Evolutionary conservation across 2,329 filamentous ascomycete species (phyloP), one percentile per base, ranked within the genome.

Genomic region (Aspergillus niger): DNA sequence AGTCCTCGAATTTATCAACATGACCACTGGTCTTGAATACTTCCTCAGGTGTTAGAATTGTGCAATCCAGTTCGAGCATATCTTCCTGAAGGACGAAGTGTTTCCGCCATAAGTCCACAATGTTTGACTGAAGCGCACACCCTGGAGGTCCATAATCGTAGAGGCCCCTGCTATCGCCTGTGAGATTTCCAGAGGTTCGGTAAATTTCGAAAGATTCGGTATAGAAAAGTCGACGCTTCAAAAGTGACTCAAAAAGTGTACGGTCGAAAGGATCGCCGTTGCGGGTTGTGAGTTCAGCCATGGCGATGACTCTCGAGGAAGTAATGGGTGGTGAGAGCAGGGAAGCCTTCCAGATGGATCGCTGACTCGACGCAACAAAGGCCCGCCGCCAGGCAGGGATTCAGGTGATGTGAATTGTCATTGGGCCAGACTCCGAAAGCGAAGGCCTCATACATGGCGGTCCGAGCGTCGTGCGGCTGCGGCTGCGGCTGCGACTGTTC

Each of bases 1-100:
- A 98, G 78, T 98, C 94, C 78, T 92, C 91, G 73, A 98, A 98
- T 79, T 96, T 96, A 78, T 97, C 94, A 65, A 98, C 95, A 80
- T 99, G 95, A 65, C 95, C 95, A 76, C 88, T 91, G 55, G 94
- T 97, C 85, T 98, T 96, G 73, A 99, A 86, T 38, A 99, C 91
- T 49, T 95, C 91, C 71, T 95, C 88, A 30, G 95, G 95, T 39
- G 95, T 99, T 73, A 99, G 80, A 80, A 94, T 95, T 36, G 91
- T 95, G 81, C 92, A 96, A 81, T 97, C 93, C 66, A 97, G 88
- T 81, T 96, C 92, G 67, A 96, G 87, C 92, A 97, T 97, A 75
- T 96, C 91, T 82, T 97, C 92, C 81, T 93, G 89, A 60, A 96
- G 83, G 63, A 97, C 88, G 74, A 97, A 97, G 81, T 97, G 92